phyloP scores from a whole-genome alignment of 1,284 basidiomycete genomes.

The Sanghuangporus baumii region DNA sequence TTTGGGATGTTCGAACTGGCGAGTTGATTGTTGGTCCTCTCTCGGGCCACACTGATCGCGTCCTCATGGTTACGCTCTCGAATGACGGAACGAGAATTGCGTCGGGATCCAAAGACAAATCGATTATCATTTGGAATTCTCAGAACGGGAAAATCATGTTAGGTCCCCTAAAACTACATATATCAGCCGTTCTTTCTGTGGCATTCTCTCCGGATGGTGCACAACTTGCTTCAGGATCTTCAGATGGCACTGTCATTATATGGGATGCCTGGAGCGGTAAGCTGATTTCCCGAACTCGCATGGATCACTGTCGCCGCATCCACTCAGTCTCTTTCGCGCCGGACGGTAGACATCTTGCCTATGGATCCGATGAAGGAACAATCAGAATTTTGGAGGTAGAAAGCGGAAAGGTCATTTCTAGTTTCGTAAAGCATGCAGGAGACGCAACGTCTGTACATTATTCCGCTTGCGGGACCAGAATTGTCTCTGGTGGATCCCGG shows the following conservation, averaged over 20 bases:
- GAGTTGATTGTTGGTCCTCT: conserved; percentile 24
- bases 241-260: background rate
- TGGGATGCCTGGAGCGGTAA: background rate
- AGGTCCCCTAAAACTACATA: background rate
- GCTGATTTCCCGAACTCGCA: background rate
- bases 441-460: conserved; percentile 20
- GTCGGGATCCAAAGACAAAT: conserved; percentile 9
- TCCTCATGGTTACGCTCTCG: background rate
- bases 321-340: background rate
- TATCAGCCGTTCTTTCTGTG: background rate
- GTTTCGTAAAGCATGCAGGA: conserved; percentile 11
- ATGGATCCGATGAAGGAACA: background rate
- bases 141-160: background rate
- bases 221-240: background rate
- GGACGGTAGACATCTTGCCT: background rate
- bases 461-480: conserved; percentile 9
- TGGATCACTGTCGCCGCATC: background rate
- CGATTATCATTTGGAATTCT: conserved; percentile 7
- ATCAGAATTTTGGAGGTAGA: background rate
- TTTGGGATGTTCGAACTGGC: background rate
- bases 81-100: conserved; percentile 4
- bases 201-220: background rate
- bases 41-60: background rate
- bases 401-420: background rate
- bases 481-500: conserved; percentile 5